These are phyloP conservation scores for Populus deltoides DNA, from an alignment of 345 rosid genomes.

Conservation along the genomic window DNA sequence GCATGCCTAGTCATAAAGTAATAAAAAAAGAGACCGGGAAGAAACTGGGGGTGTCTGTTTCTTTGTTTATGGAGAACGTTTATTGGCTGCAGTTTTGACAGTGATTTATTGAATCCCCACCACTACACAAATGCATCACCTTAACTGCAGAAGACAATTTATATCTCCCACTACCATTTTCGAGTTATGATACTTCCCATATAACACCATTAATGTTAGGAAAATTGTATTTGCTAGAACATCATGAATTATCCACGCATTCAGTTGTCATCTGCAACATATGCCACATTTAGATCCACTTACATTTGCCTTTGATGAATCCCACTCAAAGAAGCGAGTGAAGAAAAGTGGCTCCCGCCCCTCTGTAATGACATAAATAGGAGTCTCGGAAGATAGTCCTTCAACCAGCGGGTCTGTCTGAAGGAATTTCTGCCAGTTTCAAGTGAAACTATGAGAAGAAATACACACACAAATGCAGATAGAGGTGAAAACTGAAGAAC, in stretches of 20 bases:
- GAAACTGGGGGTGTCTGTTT: no score
- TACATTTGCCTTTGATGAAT: conserved; percentile 65
- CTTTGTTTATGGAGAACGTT: no score
- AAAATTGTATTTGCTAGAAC: not conserved
- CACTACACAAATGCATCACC: not conserved
- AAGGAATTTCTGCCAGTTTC: conserved; percentile 60
- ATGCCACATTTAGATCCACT: conserved; percentile 14
- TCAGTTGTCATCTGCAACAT: not conserved
- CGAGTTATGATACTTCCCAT: not conserved
- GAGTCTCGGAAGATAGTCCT: conserved; percentile 51
- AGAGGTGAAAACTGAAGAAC: conserved; percentile 4
- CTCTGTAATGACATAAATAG: conserved; percentile 65
- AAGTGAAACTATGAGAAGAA: conserved; percentile 18
- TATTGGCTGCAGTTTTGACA: no score
- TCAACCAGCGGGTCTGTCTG: conserved; percentile 52
- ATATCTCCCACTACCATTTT: not conserved
- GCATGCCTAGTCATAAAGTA: not conserved
- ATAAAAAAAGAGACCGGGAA: no score
- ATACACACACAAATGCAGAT: not conserved
- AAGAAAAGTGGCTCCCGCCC: conserved; percentile 76
- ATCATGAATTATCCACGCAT: not conserved
- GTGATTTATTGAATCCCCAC: no score
- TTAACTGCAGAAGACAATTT: no score
- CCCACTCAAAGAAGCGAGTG: conserved; percentile 81
- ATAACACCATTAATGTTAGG: not conserved